Percentiles rank a stretch among this genome's conserved stretches.
Conservation (phyloP, 441 rosid species). For the Macaranga tanarius region DNA sequence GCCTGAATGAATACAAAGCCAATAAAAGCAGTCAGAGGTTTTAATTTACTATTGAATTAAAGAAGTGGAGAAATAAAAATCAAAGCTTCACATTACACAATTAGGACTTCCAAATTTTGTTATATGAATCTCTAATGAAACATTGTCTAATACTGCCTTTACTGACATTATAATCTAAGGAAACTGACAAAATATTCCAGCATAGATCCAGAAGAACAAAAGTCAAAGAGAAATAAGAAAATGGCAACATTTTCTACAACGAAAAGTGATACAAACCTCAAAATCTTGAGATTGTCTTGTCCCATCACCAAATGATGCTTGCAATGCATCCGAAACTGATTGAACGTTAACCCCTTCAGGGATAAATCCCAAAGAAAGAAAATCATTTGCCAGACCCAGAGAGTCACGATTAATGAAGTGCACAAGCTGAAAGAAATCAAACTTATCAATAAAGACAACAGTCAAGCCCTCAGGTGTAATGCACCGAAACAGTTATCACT, state of each 20-base stretch:
- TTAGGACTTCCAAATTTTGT: not conserved
- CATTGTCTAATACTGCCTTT: not conserved
- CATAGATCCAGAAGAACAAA: not conserved
- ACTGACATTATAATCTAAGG: not conserved
- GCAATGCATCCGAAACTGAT: slow-evolving; percentile 80
- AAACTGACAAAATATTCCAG: not conserved
- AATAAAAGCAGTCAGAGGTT: slow-evolving; percentile 14
- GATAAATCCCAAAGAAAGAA: slow-evolving; percentile 97
- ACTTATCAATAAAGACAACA: slow-evolving; percentile 39
- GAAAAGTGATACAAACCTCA: slow-evolving; percentile 53
- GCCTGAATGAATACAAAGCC: slow-evolving; percentile 49
- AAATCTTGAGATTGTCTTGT: slow-evolving; percentile 83
- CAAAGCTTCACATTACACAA: not conserved
- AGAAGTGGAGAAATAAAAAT: slow-evolving; percentile 5
- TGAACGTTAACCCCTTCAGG: slow-evolving; percentile 86
- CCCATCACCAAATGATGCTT: slow-evolving; percentile 72
- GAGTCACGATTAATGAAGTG: slow-evolving; percentile 99
- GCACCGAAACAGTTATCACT: slow-evolving; percentile 5
- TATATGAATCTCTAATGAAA: not conserved
- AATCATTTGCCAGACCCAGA: slow-evolving; percentile 98
- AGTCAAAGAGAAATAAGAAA: not conserved
- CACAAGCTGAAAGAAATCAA: slow-evolving; percentile 78
- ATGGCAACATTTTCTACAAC: not conserved
- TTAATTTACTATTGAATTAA: not conserved
- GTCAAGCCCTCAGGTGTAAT: slow-evolving; percentile 10